These are phyloP conservation scores for Pseudocercospora eumusae DNA, from an alignment of 2,329 filamentous ascomycete genomes.

Conservation along the genomic window DNA sequence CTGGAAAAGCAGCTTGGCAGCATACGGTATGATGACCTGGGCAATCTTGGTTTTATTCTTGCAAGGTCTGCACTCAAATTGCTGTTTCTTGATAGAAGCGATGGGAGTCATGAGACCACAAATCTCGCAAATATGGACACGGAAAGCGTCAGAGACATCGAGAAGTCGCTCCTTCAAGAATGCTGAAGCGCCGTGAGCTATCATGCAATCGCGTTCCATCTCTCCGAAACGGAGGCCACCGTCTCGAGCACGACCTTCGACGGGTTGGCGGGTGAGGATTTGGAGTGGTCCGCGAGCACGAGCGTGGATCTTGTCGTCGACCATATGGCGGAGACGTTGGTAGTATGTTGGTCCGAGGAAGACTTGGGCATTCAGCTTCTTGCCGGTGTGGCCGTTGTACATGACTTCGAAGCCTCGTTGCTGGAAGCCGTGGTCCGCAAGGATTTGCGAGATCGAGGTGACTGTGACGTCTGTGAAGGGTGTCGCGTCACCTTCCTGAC, in stretches of 20 bases:
- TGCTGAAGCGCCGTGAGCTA: constrained; percentile 94
- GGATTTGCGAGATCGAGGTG: constrained; percentile 82
- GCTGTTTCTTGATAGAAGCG: constrained; percentile 94
- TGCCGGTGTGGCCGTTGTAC: constrained; percentile 97
- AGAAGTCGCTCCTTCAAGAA: constrained; percentile 98
- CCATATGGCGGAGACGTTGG: constrained; percentile 98
- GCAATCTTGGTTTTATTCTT: constrained; percentile 99
- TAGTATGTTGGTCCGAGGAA: constrained; percentile 99
- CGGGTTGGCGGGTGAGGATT: constrained; percentile 94
- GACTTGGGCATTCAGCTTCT: constrained; percentile 88
- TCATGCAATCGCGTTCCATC: constrained; percentile 99
- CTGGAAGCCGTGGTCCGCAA: constrained; percentile 90
- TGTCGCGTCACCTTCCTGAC: constrained; percentile 94
- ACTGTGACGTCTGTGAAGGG: constrained; percentile 98
- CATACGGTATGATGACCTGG: constrained; percentile 96
- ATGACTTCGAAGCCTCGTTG: constrained; percentile 96
- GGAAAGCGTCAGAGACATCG: constrained; percentile 95
- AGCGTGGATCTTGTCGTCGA: constrained; percentile 99
- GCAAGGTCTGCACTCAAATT: constrained; percentile 95
- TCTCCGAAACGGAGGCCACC: constrained; percentile 99
- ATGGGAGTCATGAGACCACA: constrained; percentile 99
- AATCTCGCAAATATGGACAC: constrained; percentile 97
- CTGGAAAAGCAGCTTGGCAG: constrained; percentile 97
- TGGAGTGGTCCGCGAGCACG: constrained; percentile 94
- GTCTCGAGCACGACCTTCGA: constrained; percentile 96